Percentiles rank a stretch among this genome's conserved stretches.
Conservation (phyloP, 2,329 filamentous ascomycete genomes). For the Penicillium freii region DNA sequence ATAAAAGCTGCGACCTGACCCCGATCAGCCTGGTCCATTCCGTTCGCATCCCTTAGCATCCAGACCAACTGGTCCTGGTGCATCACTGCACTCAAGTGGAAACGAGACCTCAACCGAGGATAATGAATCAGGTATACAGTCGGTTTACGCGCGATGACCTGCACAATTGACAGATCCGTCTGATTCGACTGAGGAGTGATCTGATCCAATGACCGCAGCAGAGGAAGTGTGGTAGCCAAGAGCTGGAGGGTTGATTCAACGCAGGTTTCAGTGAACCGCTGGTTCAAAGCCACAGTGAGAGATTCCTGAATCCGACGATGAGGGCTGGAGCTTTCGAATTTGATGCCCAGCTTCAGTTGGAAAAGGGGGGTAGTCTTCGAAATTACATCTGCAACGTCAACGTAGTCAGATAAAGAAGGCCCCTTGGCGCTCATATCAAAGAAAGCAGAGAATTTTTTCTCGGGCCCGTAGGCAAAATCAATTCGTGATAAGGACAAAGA, state of each 20-base stretch:
- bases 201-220: constrained; percentile 39
- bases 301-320: constrained; percentile 43
- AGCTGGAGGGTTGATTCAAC: constrained; percentile 33
- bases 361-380: constrained; percentile 29
- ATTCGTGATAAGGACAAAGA: constrained; percentile 38
- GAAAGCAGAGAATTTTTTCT: constrained; percentile 29
- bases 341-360: constrained; percentile 31
- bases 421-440: constrained; percentile 34
- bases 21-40: constrained; percentile 15
- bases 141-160: constrained; percentile 38
- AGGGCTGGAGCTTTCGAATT: constrained; percentile 37
- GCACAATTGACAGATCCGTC: constrained; percentile 26
- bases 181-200: constrained; percentile 30
- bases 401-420: constrained; percentile 14
- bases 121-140: constrained; percentile 39
- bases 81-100: constrained; percentile 31
- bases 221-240: constrained; percentile 38
- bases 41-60: constrained; percentile 34
- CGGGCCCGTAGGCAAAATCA: constrained; percentile 35
- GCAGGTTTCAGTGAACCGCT: constrained; percentile 28
- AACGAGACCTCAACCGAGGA: constrained; percentile 32
- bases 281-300: constrained; percentile 39
- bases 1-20: constrained; percentile 26
- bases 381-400: constrained; percentile 24
- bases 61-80: constrained; percentile 34